Evolutionary conservation across 176 grass and related monocot genomes (phyloP), one percentile per base, ranked within the genome.

Genomic region (Hordeum vulgare): DNA sequence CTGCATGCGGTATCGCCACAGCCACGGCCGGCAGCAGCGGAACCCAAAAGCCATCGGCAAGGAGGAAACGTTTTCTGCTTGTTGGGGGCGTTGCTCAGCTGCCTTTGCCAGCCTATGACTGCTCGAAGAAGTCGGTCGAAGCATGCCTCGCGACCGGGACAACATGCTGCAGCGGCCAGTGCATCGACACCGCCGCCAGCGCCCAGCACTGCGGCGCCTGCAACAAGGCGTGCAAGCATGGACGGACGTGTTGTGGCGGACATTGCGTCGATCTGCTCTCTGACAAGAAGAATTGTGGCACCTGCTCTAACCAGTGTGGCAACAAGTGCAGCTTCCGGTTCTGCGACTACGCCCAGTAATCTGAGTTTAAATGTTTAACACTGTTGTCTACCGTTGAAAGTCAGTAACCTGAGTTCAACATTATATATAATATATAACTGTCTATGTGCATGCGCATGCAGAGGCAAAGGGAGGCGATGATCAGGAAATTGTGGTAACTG

Each of bases 111-210:
- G n/a, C n/a, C n/a, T n/a, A n/a, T n/a, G 31, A 45, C 1, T 82
- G 80, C 68, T 61, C 80, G 24, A 61, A 83, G 68, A 83, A 83
- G 27, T 83, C 68, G 11, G 11, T 11, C 3, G 56, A 40, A 25
- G 17, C 71, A 14, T 90, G 88, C 61, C 83, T 73, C 23, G 66
- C 21, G 12, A 40, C 79, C 21, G 88, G 74, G 42, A 90, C 61
- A 14, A 31, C 27, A 14, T 64, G 61, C 27, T 64, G 61, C 61
- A 12, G 27, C 61, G 61, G 61, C 15, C 61, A 31, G 27, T 64
- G 61, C 7, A 14, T 64, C 24, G 59, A 61, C 25, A 61, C 59
- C 61, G 6, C 1, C 61, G 25, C 26, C 61, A 63, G 26, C 26
- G 5, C 26, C 26, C 9, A 29, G 13, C 61, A 63, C 61, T 63